These are phyloP conservation scores for Trebouxia sp. DNA, from an alignment of 139 green algal species.

Conservation along the genomic window DNA sequence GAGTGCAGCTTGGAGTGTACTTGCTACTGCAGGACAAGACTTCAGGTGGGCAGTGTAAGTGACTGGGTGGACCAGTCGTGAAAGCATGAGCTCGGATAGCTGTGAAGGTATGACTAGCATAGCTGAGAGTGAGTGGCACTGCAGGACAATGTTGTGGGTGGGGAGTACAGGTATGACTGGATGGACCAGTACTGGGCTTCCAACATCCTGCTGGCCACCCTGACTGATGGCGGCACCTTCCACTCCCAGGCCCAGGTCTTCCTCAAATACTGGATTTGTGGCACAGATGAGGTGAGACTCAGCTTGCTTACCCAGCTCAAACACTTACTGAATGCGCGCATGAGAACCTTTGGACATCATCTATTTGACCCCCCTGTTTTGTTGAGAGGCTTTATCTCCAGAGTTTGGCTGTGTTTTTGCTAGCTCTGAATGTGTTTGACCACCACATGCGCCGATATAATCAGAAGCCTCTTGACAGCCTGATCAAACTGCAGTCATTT, in stretches of 20 bases:
- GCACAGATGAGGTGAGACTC: conserved; percentile 34
- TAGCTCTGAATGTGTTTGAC: neutral
- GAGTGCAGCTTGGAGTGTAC: neutral
- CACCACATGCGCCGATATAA: too few species aligned
- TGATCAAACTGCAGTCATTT: too few species aligned
- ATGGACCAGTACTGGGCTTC: conserved; percentile 54
- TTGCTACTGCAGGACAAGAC: neutral
- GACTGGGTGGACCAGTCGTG: too few species aligned
- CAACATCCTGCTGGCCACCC: conserved; percentile 60
- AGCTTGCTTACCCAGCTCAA: neutral
- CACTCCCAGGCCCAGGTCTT: conserved; percentile 46
- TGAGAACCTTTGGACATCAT: too few species aligned
- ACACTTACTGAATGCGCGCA: neutral
- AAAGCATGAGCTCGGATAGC: too few species aligned
- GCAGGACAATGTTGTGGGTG: neutral
- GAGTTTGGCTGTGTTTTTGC: too few species aligned
- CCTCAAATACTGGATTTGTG: conserved; percentile 57
- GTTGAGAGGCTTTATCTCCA: too few species aligned
- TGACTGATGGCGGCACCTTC: conserved; percentile 56
- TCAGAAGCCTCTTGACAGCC: too few species aligned
- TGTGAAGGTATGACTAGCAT: too few species aligned
- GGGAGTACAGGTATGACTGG: conserved; percentile 48
- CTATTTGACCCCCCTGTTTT: too few species aligned
- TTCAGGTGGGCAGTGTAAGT: too few species aligned
- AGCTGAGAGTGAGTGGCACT: too few species aligned